These are phyloP conservation scores for Claviceps paspali DNA, from an alignment of 2,329 filamentous ascomycete species.

Conservation along the genomic window DNA sequence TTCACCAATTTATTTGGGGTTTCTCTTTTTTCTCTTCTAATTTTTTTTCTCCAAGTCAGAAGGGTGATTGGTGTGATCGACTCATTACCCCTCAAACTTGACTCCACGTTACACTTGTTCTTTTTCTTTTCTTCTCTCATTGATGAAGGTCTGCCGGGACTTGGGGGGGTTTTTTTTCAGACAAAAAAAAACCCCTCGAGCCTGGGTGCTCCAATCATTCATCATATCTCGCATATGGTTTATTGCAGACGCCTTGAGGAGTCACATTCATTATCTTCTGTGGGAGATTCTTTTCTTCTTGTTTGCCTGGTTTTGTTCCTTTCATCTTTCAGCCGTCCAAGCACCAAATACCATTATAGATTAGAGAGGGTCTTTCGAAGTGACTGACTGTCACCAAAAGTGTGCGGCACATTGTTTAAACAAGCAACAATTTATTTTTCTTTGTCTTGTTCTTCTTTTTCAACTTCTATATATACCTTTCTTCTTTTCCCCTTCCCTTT, in stretches of 20 bases:
- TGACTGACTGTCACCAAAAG: constrained; percentile 9
- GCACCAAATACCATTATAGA: constrained; percentile 25
- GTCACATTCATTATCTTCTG: constrained; percentile 5
- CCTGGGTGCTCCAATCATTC: neutral
- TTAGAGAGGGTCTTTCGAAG: constrained; percentile 14
- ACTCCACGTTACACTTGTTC: neutral
- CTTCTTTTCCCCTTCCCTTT: too few relatives aligned
- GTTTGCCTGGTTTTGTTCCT: neutral
- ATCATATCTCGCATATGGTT: neutral
- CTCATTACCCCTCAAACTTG: neutral
- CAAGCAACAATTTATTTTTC: constrained; percentile 13
- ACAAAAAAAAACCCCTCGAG: neutral
- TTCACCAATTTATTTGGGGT: constrained; percentile 9
- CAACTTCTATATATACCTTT: constrained; percentile 13
- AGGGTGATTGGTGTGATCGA: neutral
- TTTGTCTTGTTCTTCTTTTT: constrained; percentile 9
- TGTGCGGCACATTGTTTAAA: constrained; percentile 14
- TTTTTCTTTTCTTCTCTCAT: neutral
- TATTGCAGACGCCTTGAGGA: constrained; percentile 6
- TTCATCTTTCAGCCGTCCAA: constrained; percentile 12
- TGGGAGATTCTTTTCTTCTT: constrained; percentile 1
- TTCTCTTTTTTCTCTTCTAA: neutral
- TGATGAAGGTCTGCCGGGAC: neutral
- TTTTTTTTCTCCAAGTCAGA: neutral
- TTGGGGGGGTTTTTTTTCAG: too few relatives aligned